Conservation (phyloP, 352 stramenopile genomes). For the Ophiocytium majus region DNA sequence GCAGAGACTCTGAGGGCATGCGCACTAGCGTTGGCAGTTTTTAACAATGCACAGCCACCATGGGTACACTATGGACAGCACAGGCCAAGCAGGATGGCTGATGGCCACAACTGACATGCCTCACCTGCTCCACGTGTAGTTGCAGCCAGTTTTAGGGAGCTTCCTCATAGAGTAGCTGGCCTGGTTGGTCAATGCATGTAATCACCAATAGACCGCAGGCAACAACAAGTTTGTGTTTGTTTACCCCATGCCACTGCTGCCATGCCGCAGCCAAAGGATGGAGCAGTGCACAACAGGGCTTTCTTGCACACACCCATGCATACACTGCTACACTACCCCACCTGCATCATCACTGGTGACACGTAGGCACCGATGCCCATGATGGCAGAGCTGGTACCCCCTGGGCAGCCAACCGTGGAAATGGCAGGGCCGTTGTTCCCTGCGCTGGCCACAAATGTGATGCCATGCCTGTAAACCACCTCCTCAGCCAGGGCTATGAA, state of each 20-base stretch:
- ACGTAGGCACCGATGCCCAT: constrained; percentile 90
- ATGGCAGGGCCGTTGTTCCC: constrained; percentile 94
- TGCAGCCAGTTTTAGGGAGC: not conserved
- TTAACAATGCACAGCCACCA: no score
- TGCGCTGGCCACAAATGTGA: constrained; percentile 86
- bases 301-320: no score
- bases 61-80: no score
- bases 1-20: no score
- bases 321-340: constrained; percentile 52
- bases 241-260: no score
- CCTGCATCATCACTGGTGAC: constrained; percentile 87
- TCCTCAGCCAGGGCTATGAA: constrained; percentile 81
- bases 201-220: no score
- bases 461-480: constrained; percentile 81
- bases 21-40: no score
- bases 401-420: constrained; percentile 83
- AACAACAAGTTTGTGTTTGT: no score
- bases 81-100: constrained; percentile 83
- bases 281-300: no score
- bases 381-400: constrained; percentile 76
- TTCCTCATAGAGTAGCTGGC: constrained; percentile 66
- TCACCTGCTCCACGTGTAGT: constrained; percentile 60
- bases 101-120: constrained; percentile 86
- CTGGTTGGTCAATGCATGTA: not conserved
- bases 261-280: no score